Base-by-base conservation (phyloP, 1,284 basidiomycete species). In the Tausonia pullulans region DNA sequence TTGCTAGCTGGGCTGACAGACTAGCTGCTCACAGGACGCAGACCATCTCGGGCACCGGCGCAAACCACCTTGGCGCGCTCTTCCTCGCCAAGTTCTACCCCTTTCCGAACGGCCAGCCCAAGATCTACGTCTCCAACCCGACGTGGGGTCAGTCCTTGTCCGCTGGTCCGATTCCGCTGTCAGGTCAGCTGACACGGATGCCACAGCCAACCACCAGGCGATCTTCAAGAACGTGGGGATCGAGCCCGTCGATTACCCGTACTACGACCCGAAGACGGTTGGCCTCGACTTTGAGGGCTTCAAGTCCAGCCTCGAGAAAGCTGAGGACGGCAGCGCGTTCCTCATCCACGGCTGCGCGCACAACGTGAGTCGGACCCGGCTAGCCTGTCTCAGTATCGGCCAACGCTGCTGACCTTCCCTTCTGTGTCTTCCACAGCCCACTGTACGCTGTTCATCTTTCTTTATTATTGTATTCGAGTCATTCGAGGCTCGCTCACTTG, bases 21-120 rank as follows among this genome's bases (percentile, higher is more conserved):
- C 63, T 54, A 14, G 39, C 49, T 40, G 54, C 60, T 44, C 14
- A 81, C 62, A 88, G 86, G 71, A 85, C 87, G 53, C 91, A 95
- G 78, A 95, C 93, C 39, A 91, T 97, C 72, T 95, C 91, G 27
- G 93, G 93, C 49, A 97, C 93, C 1, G 93, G 93, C 68, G 94
- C 93, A 61, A 94, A 95, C 78, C 93, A 96, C 78, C 81, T 95
- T 54, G 93, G 85, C 53, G 92, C 86, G 2, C 77, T 89, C 64
- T 96, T 96, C 81, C 78, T 97, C 67, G 83, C 83, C 69, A 81
- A 81, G 66, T 94, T 90, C 77, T 97, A 95, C 77, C 76, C 79
- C 51, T 91, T 83, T 78, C 73, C 72, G 68, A 81, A 82, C 64
- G 83, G 81, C 55, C 77, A 81, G 60, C 85, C 85, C 70, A 81